Percentiles rank a stretch among this genome's conserved stretches.
Evolutionary conservation across 257 asterid genomes (phyloP).

Genomic region (Gentiana straminea): DNA sequence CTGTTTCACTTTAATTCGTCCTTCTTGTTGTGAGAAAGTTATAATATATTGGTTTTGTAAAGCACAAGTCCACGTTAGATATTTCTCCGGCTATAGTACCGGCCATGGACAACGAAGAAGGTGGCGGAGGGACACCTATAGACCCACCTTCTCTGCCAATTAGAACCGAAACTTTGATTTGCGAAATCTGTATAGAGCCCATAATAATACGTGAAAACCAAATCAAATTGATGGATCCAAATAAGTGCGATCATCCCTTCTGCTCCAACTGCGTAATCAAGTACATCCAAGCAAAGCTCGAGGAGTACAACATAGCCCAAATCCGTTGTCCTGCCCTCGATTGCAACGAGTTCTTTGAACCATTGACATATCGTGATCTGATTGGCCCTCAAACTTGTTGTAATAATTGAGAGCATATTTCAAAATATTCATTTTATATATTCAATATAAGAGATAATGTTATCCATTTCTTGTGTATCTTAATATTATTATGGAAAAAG

Average conservation of each 20-base stretch:
- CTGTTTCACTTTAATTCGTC: too few relatives aligned
- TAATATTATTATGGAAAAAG: too few relatives aligned
- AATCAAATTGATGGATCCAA: slow-evolving; percentile 2
- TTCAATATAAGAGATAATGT: too few relatives aligned
- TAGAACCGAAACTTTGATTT: slow-evolving; percentile 6
- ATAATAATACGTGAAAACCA: not conserved
- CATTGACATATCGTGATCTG: slow-evolving; percentile 28
- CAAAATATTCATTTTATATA: too few relatives aligned
- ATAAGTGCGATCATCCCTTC: slow-evolving; percentile 1
- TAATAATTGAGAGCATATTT: too few relatives aligned
- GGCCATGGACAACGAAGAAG: not conserved
- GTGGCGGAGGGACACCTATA: not conserved
- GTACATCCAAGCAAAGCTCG: slow-evolving; percentile 57
- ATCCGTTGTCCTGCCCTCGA: slow-evolving; percentile 52
- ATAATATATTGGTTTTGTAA: too few relatives aligned
- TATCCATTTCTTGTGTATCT: too few relatives aligned
- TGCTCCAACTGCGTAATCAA: slow-evolving; percentile 42
- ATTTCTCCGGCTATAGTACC: too few relatives aligned
- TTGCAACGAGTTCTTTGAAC: slow-evolving; percentile 49
- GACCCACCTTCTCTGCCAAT: not conserved
- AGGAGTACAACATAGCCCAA: slow-evolving; percentile 20
- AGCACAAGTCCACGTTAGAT: too few relatives aligned
- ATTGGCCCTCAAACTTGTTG: slow-evolving; percentile 23
- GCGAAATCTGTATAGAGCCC: slow-evolving; percentile 25
- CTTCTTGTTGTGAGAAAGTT: too few relatives aligned